phyloP scores from a whole-genome alignment of 2,329 filamentous ascomycete species.

The Calcarisporium arbuscula region DNA sequence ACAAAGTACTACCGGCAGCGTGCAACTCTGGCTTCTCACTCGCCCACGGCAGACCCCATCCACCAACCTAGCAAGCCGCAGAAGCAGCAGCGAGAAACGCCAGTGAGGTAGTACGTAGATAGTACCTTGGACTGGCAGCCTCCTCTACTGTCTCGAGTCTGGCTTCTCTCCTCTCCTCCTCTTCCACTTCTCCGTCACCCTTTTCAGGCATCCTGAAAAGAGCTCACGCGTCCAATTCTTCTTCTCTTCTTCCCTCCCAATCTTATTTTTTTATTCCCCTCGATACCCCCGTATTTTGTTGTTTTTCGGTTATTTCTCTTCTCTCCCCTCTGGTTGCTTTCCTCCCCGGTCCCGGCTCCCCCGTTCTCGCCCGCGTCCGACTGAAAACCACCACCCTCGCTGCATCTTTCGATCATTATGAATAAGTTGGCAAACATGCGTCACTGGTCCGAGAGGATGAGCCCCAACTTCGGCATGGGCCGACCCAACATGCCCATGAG shows the following conservation, averaged over 20 bases:
- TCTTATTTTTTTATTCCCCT: constrained; percentile 7
- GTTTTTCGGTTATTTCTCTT: too few species aligned
- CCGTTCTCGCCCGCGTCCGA: constrained; percentile 13
- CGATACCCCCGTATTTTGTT: constrained; percentile 11
- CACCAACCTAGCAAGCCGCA: too few species aligned
- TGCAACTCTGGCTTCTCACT: too few species aligned
- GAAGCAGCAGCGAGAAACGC: too few species aligned
- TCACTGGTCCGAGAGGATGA: constrained; percentile 66
- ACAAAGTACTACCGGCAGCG: too few species aligned
- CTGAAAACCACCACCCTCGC: constrained; percentile 5
- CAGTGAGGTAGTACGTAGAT: too few species aligned
- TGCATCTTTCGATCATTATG: constrained; percentile 40
- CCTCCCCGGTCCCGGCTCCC: constrained; percentile 16
- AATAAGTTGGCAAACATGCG: constrained; percentile 68
- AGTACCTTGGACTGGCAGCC: not conserved
- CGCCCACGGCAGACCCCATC: too few species aligned
- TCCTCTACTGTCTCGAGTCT: constrained; percentile 5
- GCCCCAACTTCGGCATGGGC: constrained; percentile 60
- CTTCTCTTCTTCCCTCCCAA: constrained; percentile 9
- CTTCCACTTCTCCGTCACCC: constrained; percentile 12
- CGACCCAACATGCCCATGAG: constrained; percentile 51
- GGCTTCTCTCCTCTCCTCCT: constrained; percentile 15
- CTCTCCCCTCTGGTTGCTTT: constrained; percentile 14
- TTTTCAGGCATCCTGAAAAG: constrained; percentile 10
- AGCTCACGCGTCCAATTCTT: constrained; percentile 10